Evolutionary conservation across 768 basidiomycete species (phyloP).

Genomic region (Suillus cothurnatus): DNA sequence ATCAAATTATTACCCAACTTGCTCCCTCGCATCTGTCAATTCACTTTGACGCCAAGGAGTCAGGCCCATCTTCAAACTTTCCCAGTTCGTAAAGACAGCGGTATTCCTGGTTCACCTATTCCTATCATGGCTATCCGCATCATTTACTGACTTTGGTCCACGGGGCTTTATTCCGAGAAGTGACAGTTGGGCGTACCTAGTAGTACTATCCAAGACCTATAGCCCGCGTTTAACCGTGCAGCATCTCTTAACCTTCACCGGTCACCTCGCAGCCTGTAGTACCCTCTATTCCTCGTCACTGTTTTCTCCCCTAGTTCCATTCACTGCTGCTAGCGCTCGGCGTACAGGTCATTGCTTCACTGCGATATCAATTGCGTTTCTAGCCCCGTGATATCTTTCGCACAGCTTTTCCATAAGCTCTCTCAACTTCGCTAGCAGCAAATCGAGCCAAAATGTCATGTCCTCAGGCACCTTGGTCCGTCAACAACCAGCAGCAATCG

Average conservation of each 20-base stretch:
- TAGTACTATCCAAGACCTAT: background rate
- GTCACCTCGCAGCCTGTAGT: background rate
- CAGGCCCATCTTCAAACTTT: background rate
- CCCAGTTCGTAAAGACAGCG: background rate
- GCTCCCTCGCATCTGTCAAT: background rate
- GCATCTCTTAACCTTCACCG: background rate
- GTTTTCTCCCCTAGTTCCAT: background rate
- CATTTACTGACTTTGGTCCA: too few relatives aligned
- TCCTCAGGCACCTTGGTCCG: background rate
- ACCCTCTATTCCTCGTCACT: background rate
- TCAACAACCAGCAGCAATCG: constrained; percentile 11
- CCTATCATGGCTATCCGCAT: constrained; percentile 3
- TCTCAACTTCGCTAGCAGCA: too few relatives aligned
- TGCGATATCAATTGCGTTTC: background rate
- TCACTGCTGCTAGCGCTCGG: background rate
- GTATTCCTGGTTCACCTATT: background rate
- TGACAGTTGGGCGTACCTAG: background rate
- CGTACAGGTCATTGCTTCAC: background rate
- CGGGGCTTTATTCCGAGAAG: constrained; percentile 8
- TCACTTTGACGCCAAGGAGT: background rate
- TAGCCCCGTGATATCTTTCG: background rate
- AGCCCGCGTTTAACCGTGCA: background rate
- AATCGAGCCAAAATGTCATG: constrained; percentile 10
- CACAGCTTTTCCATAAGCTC: background rate
- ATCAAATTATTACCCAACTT: background rate